These are phyloP conservation scores for Paramyrothecium roridum DNA, from an alignment of 2,329 filamentous ascomycete genomes.

Conservation along the genomic window DNA sequence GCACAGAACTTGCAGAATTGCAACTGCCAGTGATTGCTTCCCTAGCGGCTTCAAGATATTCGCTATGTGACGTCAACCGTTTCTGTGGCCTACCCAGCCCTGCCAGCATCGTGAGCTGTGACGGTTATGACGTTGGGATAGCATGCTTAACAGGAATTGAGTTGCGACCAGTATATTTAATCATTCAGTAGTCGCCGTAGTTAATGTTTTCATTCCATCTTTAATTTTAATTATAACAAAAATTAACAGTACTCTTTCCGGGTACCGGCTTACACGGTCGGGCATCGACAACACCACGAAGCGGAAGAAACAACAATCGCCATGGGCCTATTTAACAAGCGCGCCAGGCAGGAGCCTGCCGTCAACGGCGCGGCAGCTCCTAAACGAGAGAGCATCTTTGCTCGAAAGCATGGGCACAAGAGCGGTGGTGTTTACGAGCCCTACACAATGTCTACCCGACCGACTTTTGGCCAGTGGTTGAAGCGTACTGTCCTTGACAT, in stretches of 20 bases:
- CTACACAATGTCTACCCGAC: constrained; percentile 46
- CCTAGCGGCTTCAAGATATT: not conserved
- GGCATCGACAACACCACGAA: not conserved
- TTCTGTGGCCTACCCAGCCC: not conserved
- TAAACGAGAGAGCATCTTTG: constrained; percentile 1
- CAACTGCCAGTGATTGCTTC: not conserved
- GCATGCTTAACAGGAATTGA: not conserved
- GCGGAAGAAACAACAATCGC: not conserved
- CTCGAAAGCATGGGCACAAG: constrained; percentile 1
- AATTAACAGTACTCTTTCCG: not conserved
- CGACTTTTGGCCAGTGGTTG: constrained; percentile 67
- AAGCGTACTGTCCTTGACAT: constrained; percentile 66
- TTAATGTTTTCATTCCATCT: not conserved
- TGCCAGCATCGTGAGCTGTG: not conserved
- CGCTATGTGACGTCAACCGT: not conserved
- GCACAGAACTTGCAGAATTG: not conserved
- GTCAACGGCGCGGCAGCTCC: not conserved
- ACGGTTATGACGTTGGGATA: not conserved
- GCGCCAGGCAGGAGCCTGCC: not conserved
- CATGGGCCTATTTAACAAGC: not conserved
- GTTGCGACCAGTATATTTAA: not conserved
- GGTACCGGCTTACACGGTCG: not conserved
- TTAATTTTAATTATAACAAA: not conserved
- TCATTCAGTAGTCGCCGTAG: not conserved
- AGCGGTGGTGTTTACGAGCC: constrained; percentile 9